Evolutionary conservation across 139 green algal species (phyloP), one percentile per base, ranked within the genome.

Genomic region (Coelastrella sp.): DNA sequence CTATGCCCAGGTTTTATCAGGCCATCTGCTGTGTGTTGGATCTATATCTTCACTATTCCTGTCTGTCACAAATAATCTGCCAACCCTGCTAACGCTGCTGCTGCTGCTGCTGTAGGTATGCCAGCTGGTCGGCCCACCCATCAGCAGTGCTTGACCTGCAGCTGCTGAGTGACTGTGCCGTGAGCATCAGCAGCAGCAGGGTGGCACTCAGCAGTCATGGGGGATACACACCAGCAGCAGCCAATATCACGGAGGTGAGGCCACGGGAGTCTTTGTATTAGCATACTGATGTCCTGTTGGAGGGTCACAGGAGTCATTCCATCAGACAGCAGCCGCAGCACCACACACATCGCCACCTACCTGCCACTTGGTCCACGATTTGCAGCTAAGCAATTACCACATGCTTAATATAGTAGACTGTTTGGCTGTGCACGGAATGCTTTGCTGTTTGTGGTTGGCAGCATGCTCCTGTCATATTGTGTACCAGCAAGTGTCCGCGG

Each of bases 111-210:
- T 57, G 9, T 58, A 90, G 85, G 73, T 95, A 96, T 85, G 85
- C 92, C 63, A 91, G 82, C 89, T 91, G 93, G 63, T 78, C 72
- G 1, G 93, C 92, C 20, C 93, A 94, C 70, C 61, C 78, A 0
- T 58, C 49, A 5, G 74, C 66, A 0, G 84, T 97, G 20, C 35
- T 93, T 25, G 93, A 89, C 63, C 72, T 97, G 27, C 8, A 87
- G 19, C 90, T 94, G 4, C 74, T 95, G 61, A 93, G 91, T 0
- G 91, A 94, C 17, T 90, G 87, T 94, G 73, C 89, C 61, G 59
- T 87, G 78, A 88, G 11, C 95, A 60, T 95, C 91, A n/a, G 66
- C 83, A 63, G 70, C 84, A 89, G 70, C 70, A 81, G 70, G 57
- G 70, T 82, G 57, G 84, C 49, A 25, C n/a, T 82, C 6, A 75